phyloP scores from a whole-genome alignment of 768 basidiomycete genomes.

The Lactarius pseudohatsudake region DNA sequence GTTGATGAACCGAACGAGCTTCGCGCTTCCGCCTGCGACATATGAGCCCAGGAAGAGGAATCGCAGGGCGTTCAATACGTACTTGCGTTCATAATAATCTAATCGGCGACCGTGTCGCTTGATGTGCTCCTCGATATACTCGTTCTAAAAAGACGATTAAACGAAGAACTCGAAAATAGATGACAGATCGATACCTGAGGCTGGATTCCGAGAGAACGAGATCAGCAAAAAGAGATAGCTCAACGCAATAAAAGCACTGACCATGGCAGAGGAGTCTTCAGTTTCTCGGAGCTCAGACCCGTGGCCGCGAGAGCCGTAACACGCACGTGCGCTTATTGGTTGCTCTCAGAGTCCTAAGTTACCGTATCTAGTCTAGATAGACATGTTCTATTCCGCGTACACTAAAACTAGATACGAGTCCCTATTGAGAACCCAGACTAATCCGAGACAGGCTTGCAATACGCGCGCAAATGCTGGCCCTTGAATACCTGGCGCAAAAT shows the following conservation, averaged over 20 bases:
- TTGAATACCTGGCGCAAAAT: not conserved
- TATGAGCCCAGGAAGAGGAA: conserved; percentile 17
- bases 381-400: too few relatives aligned
- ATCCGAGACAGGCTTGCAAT: not conserved
- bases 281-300: not conserved
- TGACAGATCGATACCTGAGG: conserved; percentile 55
- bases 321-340: not conserved
- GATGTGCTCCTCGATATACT: conserved; percentile 99
- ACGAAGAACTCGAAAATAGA: not conserved
- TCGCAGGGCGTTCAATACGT: conserved; percentile 35
- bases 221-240: conserved; percentile 1
- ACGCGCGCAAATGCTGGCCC: not conserved
- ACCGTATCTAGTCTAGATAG: too few relatives aligned
- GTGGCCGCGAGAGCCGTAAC: not conserved
- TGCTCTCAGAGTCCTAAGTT: too few relatives aligned
- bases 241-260: not conserved
- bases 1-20: conserved; percentile 71
- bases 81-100: conserved; percentile 96
- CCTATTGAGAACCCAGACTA: not conserved
- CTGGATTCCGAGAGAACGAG: conserved; percentile 37
- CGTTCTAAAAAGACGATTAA: conserved; percentile 64
- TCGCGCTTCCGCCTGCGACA: conserved; percentile 71
- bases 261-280: conserved; percentile 18
- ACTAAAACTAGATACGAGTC: not conserved
- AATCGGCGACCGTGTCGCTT: conserved; percentile 94